Conservation (phyloP, 1,139 yeast species). For the Saccharomycopsis crataegensis region DNA sequence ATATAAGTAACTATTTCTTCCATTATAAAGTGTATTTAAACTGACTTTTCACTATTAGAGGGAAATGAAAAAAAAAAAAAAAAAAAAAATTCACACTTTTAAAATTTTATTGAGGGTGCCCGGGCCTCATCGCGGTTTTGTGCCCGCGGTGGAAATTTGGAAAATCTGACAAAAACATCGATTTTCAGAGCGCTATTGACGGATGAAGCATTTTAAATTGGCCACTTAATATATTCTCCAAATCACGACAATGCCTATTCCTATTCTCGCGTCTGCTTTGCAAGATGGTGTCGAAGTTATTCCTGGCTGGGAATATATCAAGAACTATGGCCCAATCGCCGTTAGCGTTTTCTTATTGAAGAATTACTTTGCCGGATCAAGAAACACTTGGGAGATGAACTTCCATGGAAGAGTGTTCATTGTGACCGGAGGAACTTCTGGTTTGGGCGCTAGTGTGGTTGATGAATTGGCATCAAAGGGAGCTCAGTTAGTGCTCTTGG, state of each 20-base stretch:
- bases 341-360: slow-evolving; percentile 46
- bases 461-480: slow-evolving; percentile 71
- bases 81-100: background rate
- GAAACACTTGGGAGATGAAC: slow-evolving; percentile 86
- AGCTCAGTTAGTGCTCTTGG: slow-evolving; percentile 77
- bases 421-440: slow-evolving; percentile 86
- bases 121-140: slow-evolving; percentile 1
- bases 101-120: background rate
- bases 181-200: too few relatives aligned
- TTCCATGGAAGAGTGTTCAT: slow-evolving; percentile 85
- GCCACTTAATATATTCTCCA: too few relatives aligned
- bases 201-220: too few relatives aligned
- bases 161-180: too few relatives aligned
- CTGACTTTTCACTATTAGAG: background rate
- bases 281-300: slow-evolving; percentile 65
- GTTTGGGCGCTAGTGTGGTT: slow-evolving; percentile 74
- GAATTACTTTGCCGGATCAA: slow-evolving; percentile 67
- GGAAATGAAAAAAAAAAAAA: background rate
- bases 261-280: slow-evolving; percentile 58
- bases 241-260: slow-evolving; percentile 65
- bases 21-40: slow-evolving; percentile 30
- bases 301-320: slow-evolving; percentile 64
- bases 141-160: background rate
- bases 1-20: slow-evolving; percentile 56
- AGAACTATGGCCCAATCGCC: slow-evolving; percentile 45